Percentiles rank a stretch among this genome's conserved stretches.
Evolutionary conservation across 129 eudicot genomes (phyloP).

Genomic region (Pulicaria dysenterica): DNA sequence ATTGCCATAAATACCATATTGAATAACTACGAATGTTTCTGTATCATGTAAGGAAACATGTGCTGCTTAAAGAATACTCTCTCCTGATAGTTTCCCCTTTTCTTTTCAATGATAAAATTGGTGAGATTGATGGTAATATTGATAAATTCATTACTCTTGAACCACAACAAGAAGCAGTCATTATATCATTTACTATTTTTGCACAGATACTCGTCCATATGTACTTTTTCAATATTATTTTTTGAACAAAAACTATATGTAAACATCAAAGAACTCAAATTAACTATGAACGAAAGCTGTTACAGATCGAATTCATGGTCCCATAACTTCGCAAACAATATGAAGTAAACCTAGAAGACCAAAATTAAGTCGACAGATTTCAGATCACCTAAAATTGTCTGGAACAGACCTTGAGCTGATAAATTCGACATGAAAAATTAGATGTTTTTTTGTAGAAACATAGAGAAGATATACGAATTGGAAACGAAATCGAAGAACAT

Average conservation of each 20-base stretch:
- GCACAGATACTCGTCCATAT: background rate
- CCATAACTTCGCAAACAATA: background rate
- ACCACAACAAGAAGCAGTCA: no score
- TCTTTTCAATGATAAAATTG: no score
- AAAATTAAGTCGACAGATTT: background rate
- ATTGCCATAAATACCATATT: no score
- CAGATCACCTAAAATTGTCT: no score
- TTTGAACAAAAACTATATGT: background rate
- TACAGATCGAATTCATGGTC: background rate
- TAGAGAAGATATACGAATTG: background rate
- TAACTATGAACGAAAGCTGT: background rate
- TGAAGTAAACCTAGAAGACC: constrained; percentile 8
- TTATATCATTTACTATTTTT: no score
- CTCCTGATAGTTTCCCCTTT: no score
- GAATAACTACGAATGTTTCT: no score
- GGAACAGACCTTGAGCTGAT: background rate
- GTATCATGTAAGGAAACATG: no score
- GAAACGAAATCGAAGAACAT: background rate
- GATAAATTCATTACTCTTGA: no score
- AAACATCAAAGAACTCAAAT: background rate
- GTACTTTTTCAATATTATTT: background rate
- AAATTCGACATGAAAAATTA: no score
- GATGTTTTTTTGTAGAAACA: background rate
- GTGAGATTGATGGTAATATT: no score
- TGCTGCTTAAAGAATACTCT: no score